A percentile compares a stretch with the other conserved stretches of the same genome.
These are phyloP conservation scores for Penicillium turbatum DNA, from an alignment of 495 filamentous ascomycete genomes.

Conservation along the genomic window DNA sequence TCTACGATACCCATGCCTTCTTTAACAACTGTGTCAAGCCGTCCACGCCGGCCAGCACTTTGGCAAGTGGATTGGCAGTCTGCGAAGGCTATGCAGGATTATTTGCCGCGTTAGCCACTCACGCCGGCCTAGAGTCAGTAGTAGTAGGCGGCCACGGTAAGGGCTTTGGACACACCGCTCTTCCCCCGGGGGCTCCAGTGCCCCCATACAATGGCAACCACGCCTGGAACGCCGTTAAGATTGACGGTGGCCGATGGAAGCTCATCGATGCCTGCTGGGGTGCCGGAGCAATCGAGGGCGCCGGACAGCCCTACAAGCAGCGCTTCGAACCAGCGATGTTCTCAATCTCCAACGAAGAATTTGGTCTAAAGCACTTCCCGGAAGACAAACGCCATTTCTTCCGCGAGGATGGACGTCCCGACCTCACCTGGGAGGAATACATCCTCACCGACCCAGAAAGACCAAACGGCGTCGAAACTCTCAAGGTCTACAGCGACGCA, in stretches of 20 bases:
- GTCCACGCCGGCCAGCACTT: constrained; percentile 62
- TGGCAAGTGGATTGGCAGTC: constrained; percentile 74
- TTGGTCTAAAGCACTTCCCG: constrained; percentile 78
- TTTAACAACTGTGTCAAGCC: constrained; percentile 63
- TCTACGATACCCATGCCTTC: constrained; percentile 75
- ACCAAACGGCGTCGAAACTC: constrained; percentile 37
- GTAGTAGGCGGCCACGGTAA: constrained; percentile 81
- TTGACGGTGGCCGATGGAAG: constrained; percentile 86
- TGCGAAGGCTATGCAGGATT: constrained; percentile 90
- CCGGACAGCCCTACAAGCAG: constrained; percentile 55
- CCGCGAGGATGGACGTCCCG: constrained; percentile 54
- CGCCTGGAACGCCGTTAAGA: constrained; percentile 90
- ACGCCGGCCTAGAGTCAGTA: constrained; percentile 66
- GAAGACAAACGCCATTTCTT: constrained; percentile 61
- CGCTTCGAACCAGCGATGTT: constrained; percentile 68
- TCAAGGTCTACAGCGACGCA: constrained; percentile 50
- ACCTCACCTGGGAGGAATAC: constrained; percentile 75
- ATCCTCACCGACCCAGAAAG: constrained; percentile 50
- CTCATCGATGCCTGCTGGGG: constrained; percentile 92
- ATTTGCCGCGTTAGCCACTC: constrained; percentile 66
- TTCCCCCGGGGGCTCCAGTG: constrained; percentile 49
- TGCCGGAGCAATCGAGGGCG: constrained; percentile 57
- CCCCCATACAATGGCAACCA: constrained; percentile 62
- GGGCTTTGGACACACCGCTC: constrained; percentile 64
- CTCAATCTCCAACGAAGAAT: constrained; percentile 74